Conservation (phyloP, 2,329 filamentous ascomycete species). For the Parastagonospora avenae region DNA sequence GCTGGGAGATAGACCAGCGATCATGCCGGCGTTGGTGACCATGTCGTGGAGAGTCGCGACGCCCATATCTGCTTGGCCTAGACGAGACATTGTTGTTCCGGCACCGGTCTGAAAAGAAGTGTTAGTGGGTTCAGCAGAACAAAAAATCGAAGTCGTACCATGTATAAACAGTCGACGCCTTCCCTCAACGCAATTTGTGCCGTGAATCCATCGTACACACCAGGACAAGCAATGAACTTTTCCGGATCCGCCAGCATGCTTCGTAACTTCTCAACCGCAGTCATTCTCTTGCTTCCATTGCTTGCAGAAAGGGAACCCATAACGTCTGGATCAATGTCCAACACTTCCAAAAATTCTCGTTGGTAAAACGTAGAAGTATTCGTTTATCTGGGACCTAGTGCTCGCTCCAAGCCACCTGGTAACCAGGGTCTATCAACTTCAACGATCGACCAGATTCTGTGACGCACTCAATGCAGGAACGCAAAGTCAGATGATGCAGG, state of each 20-base stretch:
- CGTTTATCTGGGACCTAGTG: too few relatives aligned
- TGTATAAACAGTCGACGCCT: conserved; percentile 70
- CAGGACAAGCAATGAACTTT: conserved; percentile 61
- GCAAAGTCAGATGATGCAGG: not conserved
- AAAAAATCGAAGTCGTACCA: conserved; percentile 55
- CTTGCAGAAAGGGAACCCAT: conserved; percentile 11
- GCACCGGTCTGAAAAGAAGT: conserved; percentile 60
- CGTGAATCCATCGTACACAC: conserved; percentile 71
- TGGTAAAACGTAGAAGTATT: too few relatives aligned
- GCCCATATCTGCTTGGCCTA: conserved; percentile 68
- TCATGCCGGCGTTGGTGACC: conserved; percentile 67
- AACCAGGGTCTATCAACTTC: too few relatives aligned
- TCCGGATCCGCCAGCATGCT: conserved; percentile 36
- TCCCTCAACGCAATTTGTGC: conserved; percentile 66
- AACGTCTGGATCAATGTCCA: not conserved
- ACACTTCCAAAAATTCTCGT: too few relatives aligned
- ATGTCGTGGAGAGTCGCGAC: conserved; percentile 68
- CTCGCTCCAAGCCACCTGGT: too few relatives aligned
- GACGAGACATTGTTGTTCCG: conserved; percentile 64
- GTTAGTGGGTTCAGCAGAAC: not conserved
- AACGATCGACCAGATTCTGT: not conserved
- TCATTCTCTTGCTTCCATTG: conserved; percentile 18
- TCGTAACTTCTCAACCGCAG: conserved; percentile 38
- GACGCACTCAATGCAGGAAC: not conserved
- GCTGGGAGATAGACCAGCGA: conserved; percentile 62